Evolutionary conservation across 305 asterid genomes (phyloP).

Genomic region (Rubia balearica): DNA sequence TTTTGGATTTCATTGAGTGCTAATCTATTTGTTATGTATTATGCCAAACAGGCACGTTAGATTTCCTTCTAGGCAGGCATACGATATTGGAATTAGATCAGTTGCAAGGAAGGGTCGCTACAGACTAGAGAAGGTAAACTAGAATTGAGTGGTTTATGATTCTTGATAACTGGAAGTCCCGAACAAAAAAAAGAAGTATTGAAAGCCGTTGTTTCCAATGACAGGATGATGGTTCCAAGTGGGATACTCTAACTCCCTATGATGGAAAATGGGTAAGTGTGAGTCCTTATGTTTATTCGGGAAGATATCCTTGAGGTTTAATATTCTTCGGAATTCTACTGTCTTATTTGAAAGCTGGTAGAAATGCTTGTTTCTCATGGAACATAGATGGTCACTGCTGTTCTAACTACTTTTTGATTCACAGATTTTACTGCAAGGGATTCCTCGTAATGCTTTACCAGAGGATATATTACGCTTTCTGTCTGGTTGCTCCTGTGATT

Average conservation of each 20-base stretch:
- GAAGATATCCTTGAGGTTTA: constrained; percentile 3
- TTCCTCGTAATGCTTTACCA: constrained; percentile 52
- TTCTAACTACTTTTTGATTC: constrained; percentile 6
- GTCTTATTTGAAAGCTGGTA: background rate
- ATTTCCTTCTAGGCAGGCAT: constrained; percentile 43
- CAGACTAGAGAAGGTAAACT: constrained; percentile 46
- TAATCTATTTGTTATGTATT: constrained; percentile 2
- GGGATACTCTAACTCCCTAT: constrained; percentile 44
- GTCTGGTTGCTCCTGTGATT: constrained; percentile 59
- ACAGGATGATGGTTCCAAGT: constrained; percentile 49
- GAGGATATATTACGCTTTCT: constrained; percentile 80
- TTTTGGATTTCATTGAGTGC: background rate
- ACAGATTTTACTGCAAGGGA: constrained; percentile 58
- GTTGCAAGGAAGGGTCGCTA: constrained; percentile 44
- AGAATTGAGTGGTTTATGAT: background rate
- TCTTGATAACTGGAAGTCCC: background rate
- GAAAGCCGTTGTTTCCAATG: constrained; percentile 19
- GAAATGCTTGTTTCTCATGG: background rate
- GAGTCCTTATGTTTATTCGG: constrained; percentile 4
- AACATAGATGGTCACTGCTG: background rate
- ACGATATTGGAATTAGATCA: constrained; percentile 39
- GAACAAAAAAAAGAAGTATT: background rate
- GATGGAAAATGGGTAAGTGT: constrained; percentile 79
- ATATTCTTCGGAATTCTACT: background rate
- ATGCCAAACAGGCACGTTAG: constrained; percentile 48